These are phyloP conservation scores for Epichloe hybrida DNA, from an alignment of 2,329 filamentous ascomycete genomes.

Conservation along the genomic window DNA sequence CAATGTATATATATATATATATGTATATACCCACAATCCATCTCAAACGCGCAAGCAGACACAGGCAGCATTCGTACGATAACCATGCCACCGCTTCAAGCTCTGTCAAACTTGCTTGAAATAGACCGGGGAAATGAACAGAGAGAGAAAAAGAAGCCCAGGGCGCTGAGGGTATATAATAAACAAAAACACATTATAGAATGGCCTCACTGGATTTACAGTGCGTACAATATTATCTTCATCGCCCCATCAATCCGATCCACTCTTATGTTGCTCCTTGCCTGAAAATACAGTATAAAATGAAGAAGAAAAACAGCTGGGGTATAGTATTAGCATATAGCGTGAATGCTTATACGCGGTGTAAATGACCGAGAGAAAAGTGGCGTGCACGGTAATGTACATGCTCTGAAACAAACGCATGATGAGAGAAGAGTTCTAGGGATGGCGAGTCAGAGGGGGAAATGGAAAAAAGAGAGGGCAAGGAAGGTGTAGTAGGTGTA, in stretches of 20 bases:
- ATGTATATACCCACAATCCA: too few relatives aligned
- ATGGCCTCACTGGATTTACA: background rate
- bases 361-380: background rate
- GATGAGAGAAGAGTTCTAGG: background rate
- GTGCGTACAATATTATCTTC: background rate
- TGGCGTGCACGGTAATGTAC: background rate
- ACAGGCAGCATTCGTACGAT: too few relatives aligned
- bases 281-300: background rate
- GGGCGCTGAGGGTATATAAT: conserved; percentile 6
- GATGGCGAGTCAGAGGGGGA: background rate
- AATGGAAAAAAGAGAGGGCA: background rate
- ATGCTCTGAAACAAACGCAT: background rate
- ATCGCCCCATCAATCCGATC: background rate
- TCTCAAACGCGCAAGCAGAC: too few relatives aligned
- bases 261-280: background rate
- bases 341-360: background rate
- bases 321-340: background rate
- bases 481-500: background rate
- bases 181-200: conserved; percentile 5
- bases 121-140: background rate
- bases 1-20: too few relatives aligned
- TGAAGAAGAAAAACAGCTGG: background rate
- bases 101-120: background rate
- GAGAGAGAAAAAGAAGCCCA: background rate
- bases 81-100: too few relatives aligned